Evolutionary conservation across 257 asterid genomes (phyloP).

Genomic region (Primulina eburnea): DNA sequence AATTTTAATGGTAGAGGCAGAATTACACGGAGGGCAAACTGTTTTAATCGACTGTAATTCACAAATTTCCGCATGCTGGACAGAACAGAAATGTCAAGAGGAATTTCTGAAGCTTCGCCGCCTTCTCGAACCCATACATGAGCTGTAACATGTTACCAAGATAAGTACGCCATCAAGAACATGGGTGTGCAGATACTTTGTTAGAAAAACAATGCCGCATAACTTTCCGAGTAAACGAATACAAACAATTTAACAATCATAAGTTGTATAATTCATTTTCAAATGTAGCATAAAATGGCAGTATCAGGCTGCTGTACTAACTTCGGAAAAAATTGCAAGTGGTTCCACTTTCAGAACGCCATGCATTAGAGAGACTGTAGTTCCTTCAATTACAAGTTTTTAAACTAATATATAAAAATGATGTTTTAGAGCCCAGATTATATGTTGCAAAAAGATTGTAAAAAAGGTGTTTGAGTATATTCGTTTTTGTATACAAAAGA

Average conservation of each 20-base stretch:
- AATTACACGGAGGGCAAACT: slow-evolving; percentile 92
- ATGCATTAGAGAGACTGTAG: neutral
- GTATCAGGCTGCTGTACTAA: neutral
- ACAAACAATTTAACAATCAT: neutral
- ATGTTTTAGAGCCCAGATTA: too few relatives aligned
- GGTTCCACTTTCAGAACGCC: neutral
- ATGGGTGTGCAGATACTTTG: neutral
- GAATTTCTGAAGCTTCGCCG: slow-evolving; percentile 97
- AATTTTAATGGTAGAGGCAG: slow-evolving; percentile 10
- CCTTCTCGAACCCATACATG: slow-evolving; percentile 99
- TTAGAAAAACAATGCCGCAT: neutral
- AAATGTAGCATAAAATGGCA: neutral
- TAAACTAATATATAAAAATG: too few relatives aligned
- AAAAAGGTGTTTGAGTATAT: neutral
- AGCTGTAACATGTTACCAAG: slow-evolving; percentile 46
- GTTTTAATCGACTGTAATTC: slow-evolving; percentile 82
- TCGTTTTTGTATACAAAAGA: neutral
- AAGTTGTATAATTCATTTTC: neutral
- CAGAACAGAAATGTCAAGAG: slow-evolving; percentile 87
- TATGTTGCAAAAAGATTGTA: neutral
- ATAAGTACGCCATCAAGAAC: neutral
- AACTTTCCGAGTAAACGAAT: neutral
- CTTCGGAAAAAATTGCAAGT: neutral
- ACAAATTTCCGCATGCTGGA: slow-evolving; percentile 95
- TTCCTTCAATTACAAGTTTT: neutral